Conservation (phyloP, 441 rosid genomes). For the Mallotus repandus region DNA sequence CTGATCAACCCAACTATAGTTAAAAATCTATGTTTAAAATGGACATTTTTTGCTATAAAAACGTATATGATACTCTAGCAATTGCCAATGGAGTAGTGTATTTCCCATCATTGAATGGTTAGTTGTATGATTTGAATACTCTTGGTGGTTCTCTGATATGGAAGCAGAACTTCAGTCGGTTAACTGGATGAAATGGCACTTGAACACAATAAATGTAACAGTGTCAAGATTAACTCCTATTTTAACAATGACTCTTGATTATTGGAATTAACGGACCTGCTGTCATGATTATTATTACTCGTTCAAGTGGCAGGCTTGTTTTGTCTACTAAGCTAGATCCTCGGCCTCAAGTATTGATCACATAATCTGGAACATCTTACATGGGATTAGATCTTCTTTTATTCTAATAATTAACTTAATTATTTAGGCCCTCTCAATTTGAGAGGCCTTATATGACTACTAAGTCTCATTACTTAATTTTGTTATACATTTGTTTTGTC, state of each 20-base stretch:
- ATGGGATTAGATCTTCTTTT: slow-evolving; percentile 23
- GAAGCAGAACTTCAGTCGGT: slow-evolving; percentile 37
- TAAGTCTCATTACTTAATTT: too few relatives aligned
- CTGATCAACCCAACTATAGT: slow-evolving; percentile 18
- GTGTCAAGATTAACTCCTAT: slow-evolving; percentile 43
- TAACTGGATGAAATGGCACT: slow-evolving; percentile 33
- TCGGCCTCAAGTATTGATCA: slow-evolving; percentile 32
- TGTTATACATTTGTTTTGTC: not conserved
- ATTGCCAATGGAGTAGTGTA: slow-evolving; percentile 39
- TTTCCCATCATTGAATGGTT: slow-evolving; percentile 54
- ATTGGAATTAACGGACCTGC: slow-evolving; percentile 42
- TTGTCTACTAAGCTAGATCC: slow-evolving; percentile 36
- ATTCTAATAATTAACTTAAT: too few relatives aligned
- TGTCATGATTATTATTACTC: slow-evolving; percentile 31
- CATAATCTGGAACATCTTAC: slow-evolving; percentile 37
- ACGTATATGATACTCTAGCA: slow-evolving; percentile 41
- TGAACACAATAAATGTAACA: slow-evolving; percentile 28
- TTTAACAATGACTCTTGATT: slow-evolving; percentile 23
- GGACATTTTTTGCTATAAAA: slow-evolving; percentile 45
- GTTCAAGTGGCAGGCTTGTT: slow-evolving; percentile 31
- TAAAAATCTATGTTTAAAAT: slow-evolving; percentile 17
- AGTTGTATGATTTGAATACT: slow-evolving; percentile 42
- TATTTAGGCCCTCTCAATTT: too few relatives aligned
- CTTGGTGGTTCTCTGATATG: slow-evolving; percentile 35
- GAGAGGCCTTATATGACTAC: too few relatives aligned